Evolutionary conservation across 306 rosid genomes (phyloP).

Genomic region (Medicago ruthenica): DNA sequence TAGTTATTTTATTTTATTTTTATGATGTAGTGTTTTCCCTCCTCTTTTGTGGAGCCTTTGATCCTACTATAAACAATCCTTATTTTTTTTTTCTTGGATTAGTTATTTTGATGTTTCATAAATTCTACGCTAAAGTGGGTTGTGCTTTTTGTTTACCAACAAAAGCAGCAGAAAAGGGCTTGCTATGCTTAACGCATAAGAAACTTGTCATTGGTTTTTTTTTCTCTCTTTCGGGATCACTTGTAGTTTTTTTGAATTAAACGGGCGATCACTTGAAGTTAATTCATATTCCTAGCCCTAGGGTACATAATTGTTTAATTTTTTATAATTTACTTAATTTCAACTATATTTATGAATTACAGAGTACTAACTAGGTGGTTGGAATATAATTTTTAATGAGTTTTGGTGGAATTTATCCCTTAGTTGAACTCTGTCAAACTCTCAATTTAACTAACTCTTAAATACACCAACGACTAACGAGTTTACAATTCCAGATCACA

Average conservation of each 20-base stretch:
- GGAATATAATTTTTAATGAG: too few species aligned
- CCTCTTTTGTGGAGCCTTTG: constrained; percentile 47
- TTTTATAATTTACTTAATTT: too few species aligned
- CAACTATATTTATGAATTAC: too few species aligned
- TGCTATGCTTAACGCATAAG: constrained; percentile 68
- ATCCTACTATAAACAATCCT: constrained; percentile 8
- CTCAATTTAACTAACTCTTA: too few species aligned
- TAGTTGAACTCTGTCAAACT: too few species aligned
- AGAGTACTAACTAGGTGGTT: too few species aligned
- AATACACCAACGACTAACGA: too few species aligned
- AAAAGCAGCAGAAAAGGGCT: constrained; percentile 46
- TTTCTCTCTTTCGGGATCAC: background rate
- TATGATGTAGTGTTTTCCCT: constrained; percentile 11
- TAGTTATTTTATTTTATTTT: background rate
- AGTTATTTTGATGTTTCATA: constrained; percentile 39
- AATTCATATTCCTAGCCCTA: too few species aligned
- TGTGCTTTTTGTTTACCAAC: constrained; percentile 47
- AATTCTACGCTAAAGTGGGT: constrained; percentile 37
- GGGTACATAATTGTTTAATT: too few species aligned
- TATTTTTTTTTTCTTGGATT: constrained; percentile 11
- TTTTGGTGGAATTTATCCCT: too few species aligned
- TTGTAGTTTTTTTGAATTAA: background rate
- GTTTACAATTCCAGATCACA: too few species aligned
- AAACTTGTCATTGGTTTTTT: constrained; percentile 49
- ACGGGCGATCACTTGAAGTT: too few species aligned